Percentiles rank a stretch among this genome's conserved stretches.
phyloP scores from a whole-genome alignment of 1,139 yeast species.

The Kurtzmaniella quercitrusa region DNA sequence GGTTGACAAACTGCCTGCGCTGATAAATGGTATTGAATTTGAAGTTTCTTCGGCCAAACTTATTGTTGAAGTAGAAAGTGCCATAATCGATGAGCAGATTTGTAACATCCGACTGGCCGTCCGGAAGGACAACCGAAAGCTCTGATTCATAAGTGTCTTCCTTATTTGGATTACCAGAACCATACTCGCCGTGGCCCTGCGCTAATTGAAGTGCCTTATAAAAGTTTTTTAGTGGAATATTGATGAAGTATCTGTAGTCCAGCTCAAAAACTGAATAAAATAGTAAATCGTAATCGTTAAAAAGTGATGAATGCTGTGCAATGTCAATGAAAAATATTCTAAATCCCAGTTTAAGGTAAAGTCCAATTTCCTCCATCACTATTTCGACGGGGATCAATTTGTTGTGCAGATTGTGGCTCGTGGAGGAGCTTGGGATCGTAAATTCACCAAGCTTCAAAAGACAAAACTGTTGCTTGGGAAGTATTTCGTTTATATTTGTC shows the following conservation, averaged over 20 bases:
- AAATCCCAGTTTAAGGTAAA: conserved; percentile 53
- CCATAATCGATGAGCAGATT: conserved; percentile 16
- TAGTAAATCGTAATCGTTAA: conserved; percentile 41
- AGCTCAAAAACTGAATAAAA: conserved; percentile 41
- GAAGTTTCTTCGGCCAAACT: conserved; percentile 34
- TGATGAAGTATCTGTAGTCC: conserved; percentile 39
- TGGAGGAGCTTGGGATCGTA: conserved; percentile 10
- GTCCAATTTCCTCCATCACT: conserved; percentile 58
- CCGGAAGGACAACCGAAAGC: conserved; percentile 1
- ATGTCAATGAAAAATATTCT: conserved; percentile 57
- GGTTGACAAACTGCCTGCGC: conserved; percentile 43
- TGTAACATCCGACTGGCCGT: not conserved
- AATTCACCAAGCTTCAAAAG: conserved; percentile 53
- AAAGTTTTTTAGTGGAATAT: conserved; percentile 39
- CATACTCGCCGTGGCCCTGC: conserved; percentile 5
- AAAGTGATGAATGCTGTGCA: conserved; percentile 38
- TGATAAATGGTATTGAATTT: conserved; percentile 48
- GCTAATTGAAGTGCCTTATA: conserved; percentile 37
- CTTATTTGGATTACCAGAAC: conserved; percentile 6
- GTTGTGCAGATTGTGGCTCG: conserved; percentile 12
- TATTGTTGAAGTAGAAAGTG: conserved; percentile 34
- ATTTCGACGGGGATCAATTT: conserved; percentile 39
- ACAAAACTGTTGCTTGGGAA: conserved; percentile 51
- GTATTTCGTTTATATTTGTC: conserved; percentile 51
- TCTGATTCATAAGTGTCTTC: conserved; percentile 5